A percentile compares a stretch with the other conserved stretches of the same genome.
Conservation (phyloP, 306 rosid species). For the Trifolium fragiferum region DNA sequence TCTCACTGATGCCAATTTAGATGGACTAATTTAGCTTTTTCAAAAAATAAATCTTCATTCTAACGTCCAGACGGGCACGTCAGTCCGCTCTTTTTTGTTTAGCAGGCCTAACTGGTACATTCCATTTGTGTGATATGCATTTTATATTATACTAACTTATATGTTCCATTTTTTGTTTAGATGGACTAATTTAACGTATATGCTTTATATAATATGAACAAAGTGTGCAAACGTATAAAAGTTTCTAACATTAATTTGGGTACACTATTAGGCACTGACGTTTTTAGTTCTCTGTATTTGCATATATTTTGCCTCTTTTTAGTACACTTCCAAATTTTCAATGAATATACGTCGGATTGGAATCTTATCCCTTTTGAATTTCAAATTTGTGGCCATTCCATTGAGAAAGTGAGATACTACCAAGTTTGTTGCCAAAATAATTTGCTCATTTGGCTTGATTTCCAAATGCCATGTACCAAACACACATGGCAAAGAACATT, state of each 20-base stretch:
- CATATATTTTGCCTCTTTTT: background rate
- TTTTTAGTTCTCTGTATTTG: constrained; percentile 6
- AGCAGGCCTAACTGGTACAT: too few relatives aligned
- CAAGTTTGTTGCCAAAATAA: background rate
- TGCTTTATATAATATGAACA: too few relatives aligned
- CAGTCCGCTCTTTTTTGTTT: too few relatives aligned
- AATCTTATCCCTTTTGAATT: constrained; percentile 21
- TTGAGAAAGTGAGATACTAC: background rate
- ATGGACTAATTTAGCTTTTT: too few relatives aligned
- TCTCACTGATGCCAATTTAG: too few relatives aligned
- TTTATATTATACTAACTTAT: too few relatives aligned
- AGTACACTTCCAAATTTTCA: constrained; percentile 17
- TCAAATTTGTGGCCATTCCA: background rate
- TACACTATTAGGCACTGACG: background rate
- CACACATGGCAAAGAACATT: background rate
- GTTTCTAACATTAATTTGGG: background rate
- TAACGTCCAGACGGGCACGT: too few relatives aligned
- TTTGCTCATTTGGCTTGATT: constrained; percentile 19
- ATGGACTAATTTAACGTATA: too few relatives aligned
- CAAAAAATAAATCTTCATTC: too few relatives aligned
- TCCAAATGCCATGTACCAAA: constrained; percentile 25
- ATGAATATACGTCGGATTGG: background rate
- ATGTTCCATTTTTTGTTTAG: too few relatives aligned
- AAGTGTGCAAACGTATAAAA: constrained; percentile 27
- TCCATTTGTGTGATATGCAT: too few relatives aligned